Conservation (phyloP, 192 early-diverging fungal genomes). For the Gamsiella multidivaricata region DNA sequence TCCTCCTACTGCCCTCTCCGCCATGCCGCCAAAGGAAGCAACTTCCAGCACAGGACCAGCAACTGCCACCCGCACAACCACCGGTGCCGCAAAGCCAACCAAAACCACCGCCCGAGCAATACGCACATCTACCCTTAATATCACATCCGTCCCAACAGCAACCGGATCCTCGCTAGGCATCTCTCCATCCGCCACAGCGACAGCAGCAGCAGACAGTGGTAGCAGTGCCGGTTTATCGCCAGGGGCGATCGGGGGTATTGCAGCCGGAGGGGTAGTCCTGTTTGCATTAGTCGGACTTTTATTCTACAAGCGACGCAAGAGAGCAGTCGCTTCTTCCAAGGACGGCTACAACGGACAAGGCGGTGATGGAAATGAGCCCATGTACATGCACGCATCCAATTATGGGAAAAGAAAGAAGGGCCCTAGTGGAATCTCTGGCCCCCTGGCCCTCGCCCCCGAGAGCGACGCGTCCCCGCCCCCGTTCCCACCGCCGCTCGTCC, state of each 20-base stretch:
- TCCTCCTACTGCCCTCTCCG: background rate
- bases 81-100: background rate
- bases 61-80: background rate
- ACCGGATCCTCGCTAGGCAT: background rate
- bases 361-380: constrained; percentile 22
- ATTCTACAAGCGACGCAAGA: constrained; percentile 39
- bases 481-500: background rate
- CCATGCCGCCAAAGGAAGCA: background rate
- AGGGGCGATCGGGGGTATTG: constrained; percentile 46
- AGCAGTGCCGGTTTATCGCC: constrained; percentile 11
- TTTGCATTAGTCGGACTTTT: constrained; percentile 31
- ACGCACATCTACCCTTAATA: background rate
- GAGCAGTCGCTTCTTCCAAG: background rate
- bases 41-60: background rate
- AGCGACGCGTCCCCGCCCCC: background rate
- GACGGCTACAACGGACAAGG: background rate
- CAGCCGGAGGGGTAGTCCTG: constrained; percentile 19
- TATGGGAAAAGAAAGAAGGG: constrained; percentile 23
- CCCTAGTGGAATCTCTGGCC: constrained; percentile 26
- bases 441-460: constrained; percentile 31
- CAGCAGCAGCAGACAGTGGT: background rate
- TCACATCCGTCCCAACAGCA: too few species aligned
- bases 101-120: background rate
- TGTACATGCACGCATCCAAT: constrained; percentile 38
- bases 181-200: constrained; percentile 9